phyloP scores from a whole-genome alignment of 2,329 filamentous ascomycete species.

The Xylaria sp. region DNA sequence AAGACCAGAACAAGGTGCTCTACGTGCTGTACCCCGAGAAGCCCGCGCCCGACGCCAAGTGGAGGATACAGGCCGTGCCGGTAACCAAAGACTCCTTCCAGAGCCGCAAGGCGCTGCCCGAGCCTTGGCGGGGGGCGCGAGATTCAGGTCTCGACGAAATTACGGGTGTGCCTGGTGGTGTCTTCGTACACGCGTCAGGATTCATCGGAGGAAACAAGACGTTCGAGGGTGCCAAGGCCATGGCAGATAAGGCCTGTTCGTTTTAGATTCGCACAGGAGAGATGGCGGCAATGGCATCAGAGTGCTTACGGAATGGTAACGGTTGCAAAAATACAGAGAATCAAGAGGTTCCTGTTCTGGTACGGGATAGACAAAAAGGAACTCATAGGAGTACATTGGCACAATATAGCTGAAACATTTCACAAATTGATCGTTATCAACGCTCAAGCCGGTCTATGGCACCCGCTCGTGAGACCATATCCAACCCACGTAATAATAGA shows the following conservation, averaged over 20 bases:
- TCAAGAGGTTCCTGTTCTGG: neutral
- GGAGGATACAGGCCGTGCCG: slow-evolving; percentile 93
- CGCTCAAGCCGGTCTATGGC: neutral
- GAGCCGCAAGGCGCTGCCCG: slow-evolving; percentile 88
- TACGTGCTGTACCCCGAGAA: slow-evolving; percentile 94
- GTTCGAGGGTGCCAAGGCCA: slow-evolving; percentile 82
- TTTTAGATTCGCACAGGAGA: slow-evolving; percentile 33
- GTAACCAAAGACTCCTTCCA: slow-evolving; percentile 84
- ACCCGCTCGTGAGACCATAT: neutral
- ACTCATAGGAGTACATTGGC: neutral
- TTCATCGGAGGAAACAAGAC: slow-evolving; percentile 97
- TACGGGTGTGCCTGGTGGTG: slow-evolving; percentile 70
- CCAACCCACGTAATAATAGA: neutral
- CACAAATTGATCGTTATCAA: neutral
- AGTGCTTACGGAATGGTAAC: neutral
- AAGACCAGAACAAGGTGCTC: slow-evolving; percentile 64
- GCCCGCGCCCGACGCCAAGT: slow-evolving; percentile 75
- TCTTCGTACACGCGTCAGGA: slow-evolving; percentile 93
- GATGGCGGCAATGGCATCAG: neutral
- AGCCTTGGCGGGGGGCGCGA: slow-evolving; percentile 88
- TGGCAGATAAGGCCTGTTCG: slow-evolving; percentile 78
- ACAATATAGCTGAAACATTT: neutral
- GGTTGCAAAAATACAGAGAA: neutral
- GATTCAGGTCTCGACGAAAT: slow-evolving; percentile 83
- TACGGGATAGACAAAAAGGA: slow-evolving; percentile 6